Percentiles rank a stretch among this genome's conserved stretches.
Conservation (phyloP, 202 grass and related monocot species). For the Panicum virgatum region DNA sequence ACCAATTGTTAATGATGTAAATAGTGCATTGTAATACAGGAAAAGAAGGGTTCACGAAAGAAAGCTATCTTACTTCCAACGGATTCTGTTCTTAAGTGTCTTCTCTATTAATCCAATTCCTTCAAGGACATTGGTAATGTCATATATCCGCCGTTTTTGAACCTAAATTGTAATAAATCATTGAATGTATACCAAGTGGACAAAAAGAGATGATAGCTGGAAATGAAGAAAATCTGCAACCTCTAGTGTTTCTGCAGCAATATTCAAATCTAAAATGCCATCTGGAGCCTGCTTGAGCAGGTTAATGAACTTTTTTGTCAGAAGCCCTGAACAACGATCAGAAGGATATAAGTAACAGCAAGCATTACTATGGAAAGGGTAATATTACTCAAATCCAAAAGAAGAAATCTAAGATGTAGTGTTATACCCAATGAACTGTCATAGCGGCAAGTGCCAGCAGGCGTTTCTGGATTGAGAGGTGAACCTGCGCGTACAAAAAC, state of each 20-base stretch:
- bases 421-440: conserved; percentile 83
- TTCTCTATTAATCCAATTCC: conserved; percentile 97
- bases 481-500: conserved; percentile 62
- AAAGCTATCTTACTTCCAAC: conserved; percentile 81
- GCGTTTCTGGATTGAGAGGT: conserved; percentile 80
- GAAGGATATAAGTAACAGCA: conserved; percentile 38
- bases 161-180: conserved; percentile 55
- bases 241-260: conserved; percentile 96
- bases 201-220: not conserved
- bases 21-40: conserved; percentile 19
- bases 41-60: conserved; percentile 31
- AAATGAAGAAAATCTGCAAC: conserved; percentile 43
- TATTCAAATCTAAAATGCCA: conserved; percentile 96
- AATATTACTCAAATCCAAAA: not conserved
- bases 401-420: not conserved
- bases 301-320: conserved; percentile 97
- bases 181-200: conserved; percentile 18
- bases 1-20: conserved; percentile 30
- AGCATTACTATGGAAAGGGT: not conserved
- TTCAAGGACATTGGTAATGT: conserved; percentile 99
- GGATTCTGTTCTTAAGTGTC: conserved; percentile 90
- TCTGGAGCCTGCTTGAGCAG: conserved; percentile 86
- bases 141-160: conserved; percentile 99
- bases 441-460: conserved; percentile 79
- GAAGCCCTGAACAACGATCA: conserved; percentile 63